Base-by-base conservation (phyloP, 2,329 filamentous ascomycete species). In the Monilinia polystroma region DNA sequence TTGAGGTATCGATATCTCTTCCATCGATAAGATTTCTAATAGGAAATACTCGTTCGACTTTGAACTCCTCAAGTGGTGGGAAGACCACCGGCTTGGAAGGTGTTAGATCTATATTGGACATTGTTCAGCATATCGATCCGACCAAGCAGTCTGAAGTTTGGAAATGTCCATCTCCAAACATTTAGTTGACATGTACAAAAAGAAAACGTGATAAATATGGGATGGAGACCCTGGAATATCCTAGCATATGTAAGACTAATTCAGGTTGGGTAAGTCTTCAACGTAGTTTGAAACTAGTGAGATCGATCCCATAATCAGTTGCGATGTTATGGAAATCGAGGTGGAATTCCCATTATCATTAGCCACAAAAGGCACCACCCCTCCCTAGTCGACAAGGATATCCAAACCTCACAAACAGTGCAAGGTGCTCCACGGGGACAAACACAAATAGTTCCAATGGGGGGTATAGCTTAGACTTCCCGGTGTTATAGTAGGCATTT, bases 31-130 rank as follows among this genome's bases (percentile, higher is more conserved):
- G 63, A 69, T 70, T 71, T 29, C 72, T 69, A 45, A 74, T 73
- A 10, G 72, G 72, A 65, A 72, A 73, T 6, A 74, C 64, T 2
- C 72, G 69, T 51, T 72, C 72, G 29, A 71, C 64, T 6, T 41
- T 56, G 35, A 73, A 70, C 12, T 70, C 68, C n/a, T 66, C 64
- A 49, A 67, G 26, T 6, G 68, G 57, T 41, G 68, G 62, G 60
- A 73, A 72, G 14, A 58, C 66, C 26, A 70, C 66, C 38, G 69
- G 67, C 20, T 69, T 68, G 47, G 69, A 51, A 29, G 68, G 23
- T 12, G 54, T 41, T 49, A 54, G 20, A 16, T 65, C 63, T 59
- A 65, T 38, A 20, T 59, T 65, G 63, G 43, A 65, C 63, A 65
- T 65, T 49, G 32, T 52, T 65, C 43, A 65, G 63, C 63, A 65